These are phyloP conservation scores for Thielaviopsis musarum DNA, from an alignment of 2,329 filamentous ascomycete species.

Conservation along the genomic window DNA sequence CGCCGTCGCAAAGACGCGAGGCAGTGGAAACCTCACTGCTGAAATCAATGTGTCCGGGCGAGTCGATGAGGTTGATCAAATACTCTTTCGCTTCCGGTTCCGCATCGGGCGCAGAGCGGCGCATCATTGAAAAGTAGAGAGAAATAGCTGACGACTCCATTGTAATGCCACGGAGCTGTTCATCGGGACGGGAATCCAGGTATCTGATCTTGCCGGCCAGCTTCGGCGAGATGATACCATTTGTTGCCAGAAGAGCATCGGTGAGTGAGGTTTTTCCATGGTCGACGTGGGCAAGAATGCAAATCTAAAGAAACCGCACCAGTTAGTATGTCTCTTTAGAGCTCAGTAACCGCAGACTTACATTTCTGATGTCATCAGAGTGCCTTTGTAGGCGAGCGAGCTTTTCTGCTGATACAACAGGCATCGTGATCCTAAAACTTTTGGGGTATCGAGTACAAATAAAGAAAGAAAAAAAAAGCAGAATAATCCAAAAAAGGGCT, in stretches of 20 bases:
- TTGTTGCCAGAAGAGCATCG: slow-evolving; percentile 89
- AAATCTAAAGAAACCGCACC: slow-evolving; percentile 42
- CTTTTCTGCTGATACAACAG: slow-evolving; percentile 79
- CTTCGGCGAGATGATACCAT: slow-evolving; percentile 97
- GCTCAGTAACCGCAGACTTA: slow-evolving; percentile 31
- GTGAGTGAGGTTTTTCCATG: slow-evolving; percentile 97
- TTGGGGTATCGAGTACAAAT: slow-evolving; percentile 1
- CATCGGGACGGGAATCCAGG: slow-evolving; percentile 87
- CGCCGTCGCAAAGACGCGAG: slow-evolving; percentile 84
- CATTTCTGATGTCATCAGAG: slow-evolving; percentile 82
- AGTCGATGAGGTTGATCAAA: slow-evolving; percentile 93
- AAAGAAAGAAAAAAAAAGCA: slow-evolving; percentile 11
- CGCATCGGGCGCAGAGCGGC: slow-evolving; percentile 52
- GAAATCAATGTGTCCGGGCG: slow-evolving; percentile 95
- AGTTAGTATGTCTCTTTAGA: slow-evolving; percentile 9
- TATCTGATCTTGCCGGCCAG: slow-evolving; percentile 96
- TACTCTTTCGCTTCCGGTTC: slow-evolving; percentile 68
- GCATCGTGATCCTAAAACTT: slow-evolving; percentile 43
- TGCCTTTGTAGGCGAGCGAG: slow-evolving; percentile 78
- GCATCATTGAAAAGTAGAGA: slow-evolving; percentile 81
- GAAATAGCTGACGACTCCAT: slow-evolving; percentile 99
- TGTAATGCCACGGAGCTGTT: slow-evolving; percentile 93
- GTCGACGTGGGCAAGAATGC: slow-evolving; percentile 90
- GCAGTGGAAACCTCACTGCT: slow-evolving; percentile 96
- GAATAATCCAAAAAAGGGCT: no score